Percentiles rank a stretch among this genome's conserved stretches.
Conservation (phyloP, 2,329 filamentous ascomycete genomes). For the Pseudodiploospora longispora region DNA sequence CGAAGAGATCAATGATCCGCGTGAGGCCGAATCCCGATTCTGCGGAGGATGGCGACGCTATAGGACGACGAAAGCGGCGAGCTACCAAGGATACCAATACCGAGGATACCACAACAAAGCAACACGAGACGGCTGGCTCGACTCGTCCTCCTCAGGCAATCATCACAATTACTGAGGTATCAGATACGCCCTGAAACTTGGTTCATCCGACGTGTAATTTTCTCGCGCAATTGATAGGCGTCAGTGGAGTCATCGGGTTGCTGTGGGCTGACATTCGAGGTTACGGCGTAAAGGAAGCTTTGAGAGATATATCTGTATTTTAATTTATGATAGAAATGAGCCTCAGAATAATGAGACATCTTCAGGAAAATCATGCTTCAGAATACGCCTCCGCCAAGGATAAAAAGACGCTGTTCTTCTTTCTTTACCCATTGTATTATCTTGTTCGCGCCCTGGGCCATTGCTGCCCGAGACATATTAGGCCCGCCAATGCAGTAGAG, state of each 20-base stretch:
- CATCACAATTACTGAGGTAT: conserved; percentile 11
- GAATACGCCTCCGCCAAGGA: conserved; percentile 92
- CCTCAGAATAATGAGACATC: no score
- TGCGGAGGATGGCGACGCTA: conserved; percentile 15
- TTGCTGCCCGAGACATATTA: conserved; percentile 51
- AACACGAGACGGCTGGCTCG: background rate
- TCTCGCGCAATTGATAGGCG: no score
- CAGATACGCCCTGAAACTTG: conserved; percentile 7
- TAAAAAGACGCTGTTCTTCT: conserved; percentile 91
- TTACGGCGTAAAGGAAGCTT: no score
- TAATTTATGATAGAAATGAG: no score
- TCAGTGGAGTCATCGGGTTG: no score
- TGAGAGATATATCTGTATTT: no score
- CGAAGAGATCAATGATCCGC: conserved; percentile 22
- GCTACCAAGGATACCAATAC: conserved; percentile 2
- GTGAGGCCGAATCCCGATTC: conserved; percentile 16
- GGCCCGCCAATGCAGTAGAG: conserved; percentile 91
- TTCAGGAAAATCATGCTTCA: conserved; percentile 19
- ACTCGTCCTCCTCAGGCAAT: conserved; percentile 9
- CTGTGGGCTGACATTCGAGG: no score
- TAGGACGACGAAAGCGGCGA: conserved; percentile 1
- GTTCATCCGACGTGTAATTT: no score
- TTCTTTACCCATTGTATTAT: conserved; percentile 85
- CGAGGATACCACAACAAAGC: background rate
- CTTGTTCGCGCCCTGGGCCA: conserved; percentile 81